A percentile compares a stretch with the other conserved stretches of the same genome.
phyloP scores from a whole-genome alignment of 495 filamentous ascomycete genomes.

The Penicillium mononematosum region DNA sequence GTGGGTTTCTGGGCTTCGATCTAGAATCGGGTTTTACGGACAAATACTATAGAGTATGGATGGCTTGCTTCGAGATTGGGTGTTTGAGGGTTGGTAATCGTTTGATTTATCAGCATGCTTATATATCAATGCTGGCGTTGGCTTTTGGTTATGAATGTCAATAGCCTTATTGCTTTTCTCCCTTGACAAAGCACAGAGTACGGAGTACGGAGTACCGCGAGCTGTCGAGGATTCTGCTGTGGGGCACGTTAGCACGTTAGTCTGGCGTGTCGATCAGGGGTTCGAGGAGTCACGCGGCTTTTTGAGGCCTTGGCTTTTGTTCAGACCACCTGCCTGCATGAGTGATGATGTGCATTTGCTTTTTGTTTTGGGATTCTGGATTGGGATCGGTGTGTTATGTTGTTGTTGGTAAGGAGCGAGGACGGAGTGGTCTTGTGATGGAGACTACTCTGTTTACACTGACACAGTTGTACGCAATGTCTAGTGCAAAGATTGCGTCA shows the following conservation, averaged over 20 bases:
- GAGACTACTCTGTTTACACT: background rate
- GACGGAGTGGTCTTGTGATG: background rate
- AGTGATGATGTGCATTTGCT: slow-evolving; percentile 6
- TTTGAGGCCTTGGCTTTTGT: background rate
- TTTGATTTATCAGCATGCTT: background rate
- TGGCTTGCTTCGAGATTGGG: background rate
- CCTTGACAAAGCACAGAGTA: background rate
- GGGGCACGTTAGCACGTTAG: background rate
- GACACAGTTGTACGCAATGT: background rate
- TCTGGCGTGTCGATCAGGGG: slow-evolving; percentile 14
- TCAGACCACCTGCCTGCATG: slow-evolving; percentile 13
- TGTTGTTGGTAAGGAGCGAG: background rate
- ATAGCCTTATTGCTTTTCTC: background rate
- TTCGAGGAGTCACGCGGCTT: slow-evolving; percentile 9
- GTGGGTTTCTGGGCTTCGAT: background rate
- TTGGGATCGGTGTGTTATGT: background rate
- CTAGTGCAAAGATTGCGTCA: too few relatives aligned
- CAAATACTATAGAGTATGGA: background rate
- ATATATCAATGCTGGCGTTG: background rate
- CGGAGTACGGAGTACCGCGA: background rate
- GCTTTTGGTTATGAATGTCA: background rate
- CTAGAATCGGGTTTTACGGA: background rate
- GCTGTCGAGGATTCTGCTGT: background rate
- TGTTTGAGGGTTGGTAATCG: background rate
- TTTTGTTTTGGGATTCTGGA: background rate